Evolutionary conservation across 2,329 filamentous ascomycete species (phyloP), one percentile per base, ranked within the genome.

Genomic region (Lecanicillium sp.): DNA sequence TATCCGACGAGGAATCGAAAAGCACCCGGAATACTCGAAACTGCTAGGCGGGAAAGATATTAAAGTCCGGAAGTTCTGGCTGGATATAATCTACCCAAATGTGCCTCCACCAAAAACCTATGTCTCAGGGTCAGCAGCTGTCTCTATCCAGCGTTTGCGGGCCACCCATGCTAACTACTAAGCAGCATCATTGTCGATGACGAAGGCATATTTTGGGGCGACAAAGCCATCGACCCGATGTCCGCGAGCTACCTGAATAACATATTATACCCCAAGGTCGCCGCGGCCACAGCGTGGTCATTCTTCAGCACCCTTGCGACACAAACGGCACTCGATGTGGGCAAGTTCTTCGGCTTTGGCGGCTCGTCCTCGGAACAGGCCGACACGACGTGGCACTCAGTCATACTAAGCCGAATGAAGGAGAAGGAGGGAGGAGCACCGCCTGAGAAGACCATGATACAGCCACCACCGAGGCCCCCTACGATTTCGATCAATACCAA

Each of bases 71-170:
- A 68, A 68, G 40, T 65, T 61, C 36, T 82, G 77, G 79, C 62
- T 84, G 19, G 71, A 81, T 29, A 62, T 81, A 18, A 67, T 77
- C 36, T 83, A 74, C 45, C 80, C 80, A 1, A 57, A 60, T 31
- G 61, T 60, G 27, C 74, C 79, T 30, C 78, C 80, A 2, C 77
- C 79, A 5, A 69, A 67, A 39, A 79, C 75, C 41, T 65, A 71
- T 43, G 69, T 75, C 42, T 70, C 69, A 35, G 79, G 78, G 79
- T 83, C 69, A 47, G 66, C 51, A n/a, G 46, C 40, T 37, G 14
- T 17, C n/a, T 20, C 7, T 4, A 8, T 17, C 5, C 27, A 3
- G n/a, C 10, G 34, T 30, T 3, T 15, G 3, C 9, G 22, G 20
- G 7, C 4, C 14, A 4, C 12, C 18, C 9, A 12, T 13, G 17